These are phyloP conservation scores for Nemania sp. DNA, from an alignment of 2,329 filamentous ascomycete species.

Conservation along the genomic window DNA sequence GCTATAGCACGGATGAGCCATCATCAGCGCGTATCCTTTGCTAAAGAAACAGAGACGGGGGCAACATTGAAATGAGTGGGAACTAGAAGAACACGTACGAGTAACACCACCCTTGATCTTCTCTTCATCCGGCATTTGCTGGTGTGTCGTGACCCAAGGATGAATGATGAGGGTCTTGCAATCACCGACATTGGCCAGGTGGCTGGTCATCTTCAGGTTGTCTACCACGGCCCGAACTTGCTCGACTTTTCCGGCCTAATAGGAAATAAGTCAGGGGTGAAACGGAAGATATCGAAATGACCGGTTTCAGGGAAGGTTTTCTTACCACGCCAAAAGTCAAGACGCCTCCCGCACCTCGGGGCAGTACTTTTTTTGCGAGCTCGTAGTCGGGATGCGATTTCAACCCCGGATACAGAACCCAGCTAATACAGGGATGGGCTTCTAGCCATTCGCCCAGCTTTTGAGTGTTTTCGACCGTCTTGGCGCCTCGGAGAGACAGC, in stretches of 20 bases:
- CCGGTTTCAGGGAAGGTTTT: neutral
- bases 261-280: constrained; percentile 53
- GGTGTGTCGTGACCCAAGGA: constrained; percentile 79
- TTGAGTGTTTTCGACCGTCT: constrained; percentile 74
- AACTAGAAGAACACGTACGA: constrained; percentile 44
- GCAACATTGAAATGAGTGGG: neutral
- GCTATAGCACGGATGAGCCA: constrained; percentile 32
- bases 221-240: constrained; percentile 69
- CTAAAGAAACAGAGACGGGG: neutral
- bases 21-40: constrained; percentile 16
- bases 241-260: constrained; percentile 51
- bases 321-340: constrained; percentile 79
- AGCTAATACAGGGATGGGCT: constrained; percentile 73
- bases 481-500: constrained; percentile 72
- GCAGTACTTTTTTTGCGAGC: constrained; percentile 75
- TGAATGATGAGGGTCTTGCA: constrained; percentile 79
- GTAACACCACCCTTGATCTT: constrained; percentile 74
- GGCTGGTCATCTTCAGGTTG: constrained; percentile 78
- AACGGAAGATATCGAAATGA: neutral
- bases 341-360: constrained; percentile 76
- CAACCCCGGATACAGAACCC: constrained; percentile 79
- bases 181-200: constrained; percentile 79
- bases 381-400: constrained; percentile 73
- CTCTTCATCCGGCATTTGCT: constrained; percentile 76
- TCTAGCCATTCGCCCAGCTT: constrained; percentile 76